Percentiles rank a stretch among this genome's conserved stretches.
phyloP scores from a whole-genome alignment of 202 grass and related monocot species.

The Hordeum pubiflorum region DNA sequence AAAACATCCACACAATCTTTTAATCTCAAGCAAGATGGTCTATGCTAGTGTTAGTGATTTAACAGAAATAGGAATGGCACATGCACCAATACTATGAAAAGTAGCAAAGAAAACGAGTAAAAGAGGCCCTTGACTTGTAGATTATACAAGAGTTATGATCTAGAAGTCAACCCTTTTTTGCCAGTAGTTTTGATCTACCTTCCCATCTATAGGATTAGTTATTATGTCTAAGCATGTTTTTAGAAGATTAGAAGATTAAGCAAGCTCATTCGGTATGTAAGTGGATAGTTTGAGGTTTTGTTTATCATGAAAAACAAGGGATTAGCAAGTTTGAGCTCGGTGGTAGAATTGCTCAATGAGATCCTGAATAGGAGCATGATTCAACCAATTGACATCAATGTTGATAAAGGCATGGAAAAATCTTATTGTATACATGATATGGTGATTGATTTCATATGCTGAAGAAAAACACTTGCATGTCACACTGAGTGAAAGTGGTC shows the following conservation, averaged over 20 bases:
- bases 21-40: background rate
- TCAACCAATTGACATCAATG: background rate
- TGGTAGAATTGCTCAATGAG: background rate
- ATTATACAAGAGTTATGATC: background rate
- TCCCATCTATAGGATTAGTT: background rate
- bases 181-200: background rate
- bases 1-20: background rate
- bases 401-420: background rate
- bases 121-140: background rate
- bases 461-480: background rate
- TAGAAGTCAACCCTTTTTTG: background rate
- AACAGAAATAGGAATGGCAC: background rate
- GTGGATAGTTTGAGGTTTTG: conserved; percentile 5
- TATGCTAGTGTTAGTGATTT: background rate
- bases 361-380: background rate
- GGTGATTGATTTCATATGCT: background rate
- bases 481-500: background rate
- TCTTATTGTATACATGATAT: background rate
- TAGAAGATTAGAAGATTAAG: background rate
- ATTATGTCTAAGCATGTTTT: background rate
- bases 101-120: background rate
- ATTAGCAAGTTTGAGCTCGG: background rate
- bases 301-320: background rate
- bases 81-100: background rate
- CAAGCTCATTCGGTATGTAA: background rate